A percentile compares a stretch with the other conserved stretches of the same genome.
Conservation (phyloP, 768 basidiomycete genomes). For the Melanogaster broomeanus region DNA sequence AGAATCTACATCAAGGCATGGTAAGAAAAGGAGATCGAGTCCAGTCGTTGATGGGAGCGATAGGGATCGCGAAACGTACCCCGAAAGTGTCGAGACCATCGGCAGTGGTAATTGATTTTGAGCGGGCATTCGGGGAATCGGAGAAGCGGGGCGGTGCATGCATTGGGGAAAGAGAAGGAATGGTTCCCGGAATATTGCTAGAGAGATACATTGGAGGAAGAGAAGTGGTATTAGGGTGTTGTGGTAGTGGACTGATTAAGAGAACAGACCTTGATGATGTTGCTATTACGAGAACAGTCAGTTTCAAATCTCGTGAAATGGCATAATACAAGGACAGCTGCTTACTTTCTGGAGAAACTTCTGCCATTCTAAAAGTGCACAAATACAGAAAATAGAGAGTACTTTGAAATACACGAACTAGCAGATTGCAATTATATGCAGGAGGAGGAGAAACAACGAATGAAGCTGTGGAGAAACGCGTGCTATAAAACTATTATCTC, state of each 20-base stretch:
- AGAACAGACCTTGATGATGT: slow-evolving; percentile 3
- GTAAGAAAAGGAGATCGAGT: background rate
- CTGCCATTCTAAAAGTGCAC: slow-evolving; percentile 9
- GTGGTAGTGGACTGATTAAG: background rate
- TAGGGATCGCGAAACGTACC: slow-evolving; percentile 42
- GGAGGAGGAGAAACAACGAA: slow-evolving; percentile 2
- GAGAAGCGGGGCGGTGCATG: slow-evolving; percentile 37
- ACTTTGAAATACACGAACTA: background rate
- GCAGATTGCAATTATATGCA: no score
- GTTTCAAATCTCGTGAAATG: background rate
- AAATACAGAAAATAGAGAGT: background rate
- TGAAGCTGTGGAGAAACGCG: background rate
- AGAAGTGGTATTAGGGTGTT: background rate
- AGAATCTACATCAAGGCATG: slow-evolving; percentile 29
- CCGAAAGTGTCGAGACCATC: slow-evolving; percentile 75
- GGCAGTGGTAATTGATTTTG: slow-evolving; percentile 78
- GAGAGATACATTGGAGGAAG: background rate
- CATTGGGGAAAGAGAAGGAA: slow-evolving; percentile 17
- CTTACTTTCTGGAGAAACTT: slow-evolving; percentile 14
- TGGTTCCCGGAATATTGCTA: slow-evolving; percentile 3
- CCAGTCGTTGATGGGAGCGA: background rate
- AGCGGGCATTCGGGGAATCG: slow-evolving; percentile 76
- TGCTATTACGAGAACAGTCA: slow-evolving; percentile 4
- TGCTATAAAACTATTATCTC: background rate
- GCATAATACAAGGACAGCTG: slow-evolving; percentile 1